Percentiles rank a stretch among this genome's conserved stretches.
Evolutionary conservation across 495 filamentous ascomycete species (phyloP).

Genomic region (Penicillium macrosclerotiorum): DNA sequence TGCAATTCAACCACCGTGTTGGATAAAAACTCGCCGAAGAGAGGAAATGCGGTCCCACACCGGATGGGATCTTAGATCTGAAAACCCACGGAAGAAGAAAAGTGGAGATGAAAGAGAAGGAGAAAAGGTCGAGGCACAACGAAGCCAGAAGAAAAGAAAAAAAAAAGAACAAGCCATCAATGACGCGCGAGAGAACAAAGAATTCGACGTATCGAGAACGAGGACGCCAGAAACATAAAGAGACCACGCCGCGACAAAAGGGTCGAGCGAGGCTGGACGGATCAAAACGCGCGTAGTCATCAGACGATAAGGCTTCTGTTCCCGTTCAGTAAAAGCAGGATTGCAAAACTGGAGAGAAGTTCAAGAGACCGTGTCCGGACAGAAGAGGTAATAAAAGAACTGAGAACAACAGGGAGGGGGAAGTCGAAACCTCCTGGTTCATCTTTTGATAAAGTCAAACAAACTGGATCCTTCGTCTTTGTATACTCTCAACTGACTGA

Average conservation of each 20-base stretch:
- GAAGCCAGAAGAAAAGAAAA: constrained; percentile 12
- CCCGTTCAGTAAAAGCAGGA: no score
- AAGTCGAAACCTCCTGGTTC: not conserved
- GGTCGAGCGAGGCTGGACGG: constrained; percentile 11
- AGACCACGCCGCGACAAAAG: constrained; percentile 18
- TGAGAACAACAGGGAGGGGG: not conserved
- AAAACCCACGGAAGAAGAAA: constrained; percentile 9
- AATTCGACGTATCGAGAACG: constrained; percentile 17
- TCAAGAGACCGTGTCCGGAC: not conserved
- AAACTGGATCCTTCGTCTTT: no score
- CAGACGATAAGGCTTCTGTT: no score
- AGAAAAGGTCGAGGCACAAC: constrained; percentile 4
- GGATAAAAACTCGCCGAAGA: constrained; percentile 27
- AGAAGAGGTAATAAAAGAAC: constrained; percentile 2
- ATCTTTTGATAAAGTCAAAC: no score
- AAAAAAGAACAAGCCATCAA: constrained; percentile 22
- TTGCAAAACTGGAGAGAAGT: no score
- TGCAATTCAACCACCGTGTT: constrained; percentile 28
- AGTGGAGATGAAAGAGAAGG: constrained; percentile 14
- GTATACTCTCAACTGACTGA: not conserved
- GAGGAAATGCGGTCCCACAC: constrained; percentile 36
- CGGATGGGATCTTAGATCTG: constrained; percentile 20
- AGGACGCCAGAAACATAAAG: constrained; percentile 11
- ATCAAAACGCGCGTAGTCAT: constrained; percentile 7
- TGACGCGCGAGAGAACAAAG: constrained; percentile 21